Evolutionary conservation across 2,329 filamentous ascomycete species (phyloP), one percentile per base, ranked within the genome.

Genomic region (Thelonectria discophora): DNA sequence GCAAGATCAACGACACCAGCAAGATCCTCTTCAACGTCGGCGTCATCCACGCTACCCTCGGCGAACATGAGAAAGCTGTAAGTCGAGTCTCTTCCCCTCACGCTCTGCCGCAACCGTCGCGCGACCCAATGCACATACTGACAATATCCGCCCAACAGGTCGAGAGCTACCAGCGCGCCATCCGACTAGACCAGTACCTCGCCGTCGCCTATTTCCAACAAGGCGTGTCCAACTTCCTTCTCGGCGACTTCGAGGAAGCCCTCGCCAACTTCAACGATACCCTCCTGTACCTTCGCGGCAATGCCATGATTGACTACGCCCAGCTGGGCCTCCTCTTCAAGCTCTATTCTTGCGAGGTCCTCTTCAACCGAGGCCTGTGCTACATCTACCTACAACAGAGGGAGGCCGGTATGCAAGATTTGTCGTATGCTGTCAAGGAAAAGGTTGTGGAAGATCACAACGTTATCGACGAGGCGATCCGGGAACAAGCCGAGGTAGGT

Each of bases 1-100:
- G 92, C 65, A 87, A 84, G 69, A 97, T 99, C 73, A 86, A 91
- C 64, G 95, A 98, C 76, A 99, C 95, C 0, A 97, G 95, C 70
- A 98, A 97, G 83, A 99, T 99, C 65, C 84, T 97, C 64, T 99
- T 99, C 84, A 99, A 99, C 75, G 96, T 94, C 79, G 95, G 95
- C 70, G 94, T 99, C 40, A 98, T 99, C 72, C 92, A 97, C 81
- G 95, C 95, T 40, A 98, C 95, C 0, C 84, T 99, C 17, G 95
- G 95, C 69, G 93, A 98, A 76, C 95, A 99, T 79, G 91, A 94
- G 76, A 93, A 93, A 82, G 95, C 95, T 74, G 94, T 97, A 83
- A 78, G 93, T 84, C 27, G 49, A 53, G 4, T 15, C 40, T 21
- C 27, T 18, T 48, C 53, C 18, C 27, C 47, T 15, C 43, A 34